Conservation (phyloP, 139 green algal species). For the Marvania coccoides region DNA sequence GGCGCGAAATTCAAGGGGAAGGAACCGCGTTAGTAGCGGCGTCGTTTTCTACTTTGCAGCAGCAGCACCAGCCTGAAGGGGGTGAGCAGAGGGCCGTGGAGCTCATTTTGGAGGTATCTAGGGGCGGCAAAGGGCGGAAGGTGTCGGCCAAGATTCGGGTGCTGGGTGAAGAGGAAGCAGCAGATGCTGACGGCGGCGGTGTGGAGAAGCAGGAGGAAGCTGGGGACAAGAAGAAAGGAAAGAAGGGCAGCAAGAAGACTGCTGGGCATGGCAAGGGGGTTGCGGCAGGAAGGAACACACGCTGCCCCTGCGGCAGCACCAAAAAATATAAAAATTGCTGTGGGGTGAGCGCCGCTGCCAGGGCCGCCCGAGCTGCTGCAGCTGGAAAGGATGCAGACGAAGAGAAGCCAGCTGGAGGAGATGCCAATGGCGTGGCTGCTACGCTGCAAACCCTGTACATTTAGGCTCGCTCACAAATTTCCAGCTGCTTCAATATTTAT, state of each 20-base stretch:
- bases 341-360: background rate
- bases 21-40: no score
- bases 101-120: background rate
- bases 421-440: background rate
- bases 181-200: background rate
- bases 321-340: conserved; percentile 37
- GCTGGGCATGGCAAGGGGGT: background rate
- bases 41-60: no score
- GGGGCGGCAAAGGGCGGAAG: background rate
- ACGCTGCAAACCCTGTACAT: background rate
- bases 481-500: no score
- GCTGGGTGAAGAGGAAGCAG: background rate
- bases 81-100: no score
- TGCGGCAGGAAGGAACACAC: conserved; percentile 2
- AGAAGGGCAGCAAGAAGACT: background rate
- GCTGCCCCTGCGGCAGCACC: conserved; percentile 30
- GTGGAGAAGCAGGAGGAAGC: background rate
- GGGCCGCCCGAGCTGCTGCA: background rate
- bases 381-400: background rate
- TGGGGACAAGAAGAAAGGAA: background rate
- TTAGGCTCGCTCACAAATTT: background rate
- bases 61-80: no score
- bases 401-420: background rate
- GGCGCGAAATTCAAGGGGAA: no score
- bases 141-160: no score